phyloP scores from a whole-genome alignment of 345 rosid genomes.

The Hirschfeldia incana region DNA sequence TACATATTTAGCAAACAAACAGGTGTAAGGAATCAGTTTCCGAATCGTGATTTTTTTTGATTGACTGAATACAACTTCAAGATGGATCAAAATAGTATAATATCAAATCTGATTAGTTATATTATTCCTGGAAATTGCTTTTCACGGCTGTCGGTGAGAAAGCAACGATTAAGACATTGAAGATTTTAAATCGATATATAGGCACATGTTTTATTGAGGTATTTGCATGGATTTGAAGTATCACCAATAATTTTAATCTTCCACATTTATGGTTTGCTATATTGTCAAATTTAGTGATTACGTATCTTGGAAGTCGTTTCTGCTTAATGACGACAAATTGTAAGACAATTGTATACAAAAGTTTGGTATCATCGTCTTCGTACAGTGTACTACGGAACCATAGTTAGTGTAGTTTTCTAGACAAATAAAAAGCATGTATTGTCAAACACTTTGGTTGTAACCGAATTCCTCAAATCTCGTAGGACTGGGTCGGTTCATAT shows the following conservation, averaged over 20 bases:
- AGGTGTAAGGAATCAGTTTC: background rate
- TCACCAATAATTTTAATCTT: constrained; percentile 12
- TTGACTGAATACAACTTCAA: background rate
- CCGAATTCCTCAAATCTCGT: background rate
- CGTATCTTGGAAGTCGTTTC: background rate
- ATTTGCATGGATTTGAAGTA: constrained; percentile 32
- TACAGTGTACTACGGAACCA: background rate
- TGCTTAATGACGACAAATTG: background rate
- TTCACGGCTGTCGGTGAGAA: constrained; percentile 24
- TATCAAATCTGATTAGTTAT: background rate
- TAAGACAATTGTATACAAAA: background rate
- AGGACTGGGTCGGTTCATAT: background rate
- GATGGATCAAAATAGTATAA: background rate
- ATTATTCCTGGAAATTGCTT: background rate
- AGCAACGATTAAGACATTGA: constrained; percentile 11
- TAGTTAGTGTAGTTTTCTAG: background rate
- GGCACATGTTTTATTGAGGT: background rate
- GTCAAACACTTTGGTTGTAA: background rate
- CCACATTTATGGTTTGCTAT: constrained; percentile 16
- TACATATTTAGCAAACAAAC: too few relatives aligned
- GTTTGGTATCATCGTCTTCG: background rate
- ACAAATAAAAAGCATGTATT: background rate
- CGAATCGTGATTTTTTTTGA: background rate
- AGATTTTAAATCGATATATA: background rate
- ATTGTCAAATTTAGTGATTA: background rate